Base-by-base conservation (phyloP, 768 basidiomycete species). In the Leccinum arenicola region DNA sequence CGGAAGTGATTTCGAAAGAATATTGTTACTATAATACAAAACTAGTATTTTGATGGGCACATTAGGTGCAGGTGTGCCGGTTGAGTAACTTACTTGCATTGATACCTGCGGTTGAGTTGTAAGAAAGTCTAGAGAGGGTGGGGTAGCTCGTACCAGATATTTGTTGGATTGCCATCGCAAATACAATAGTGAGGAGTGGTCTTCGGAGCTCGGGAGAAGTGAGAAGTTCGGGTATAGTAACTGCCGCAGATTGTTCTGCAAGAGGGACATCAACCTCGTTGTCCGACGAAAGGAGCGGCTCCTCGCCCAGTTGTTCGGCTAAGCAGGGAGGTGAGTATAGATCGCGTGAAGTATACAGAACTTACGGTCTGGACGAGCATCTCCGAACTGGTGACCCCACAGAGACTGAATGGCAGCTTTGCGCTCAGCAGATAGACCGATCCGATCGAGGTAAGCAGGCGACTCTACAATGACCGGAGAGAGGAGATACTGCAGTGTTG, bases 1-100 rank as follows among this genome's bases (percentile, higher is more conserved):
- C 15, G 94, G 93, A 56, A 97, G 76, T 3, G 92, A 81, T 59
- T 84, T 88, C 25, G 86, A 83, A 25, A 97, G 81, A 63, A 97
- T 97, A 51, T 87, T 83, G 64, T 93, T 95, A 74, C 89, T 92
- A 75, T 95, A 96, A 72, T 94, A 96, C 56, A 96, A 79, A 27
- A 96, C 94, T 88, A 69, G 27, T 29, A 58, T 31, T 29, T 23
- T n/a, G 23, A 55, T 63, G 58, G 58, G 55, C 38, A 51, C 14
- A 3, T 19, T 14, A 53, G 10, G 29, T 8, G 27, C 6, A 23
- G 52, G 21, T 33, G 47, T 60, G 38, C 47, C 19, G 19, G 21
- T 52, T 4, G 29, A 51, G 43, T n/a, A 25, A 49, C 65, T 64
- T 62, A 84, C 87, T 82, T 67, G 88, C 89, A 70, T 91, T 93